Evolutionary conservation across 306 rosid genomes (phyloP), one percentile per base, ranked within the genome.

Genomic region (Dicorynia guianensis): DNA sequence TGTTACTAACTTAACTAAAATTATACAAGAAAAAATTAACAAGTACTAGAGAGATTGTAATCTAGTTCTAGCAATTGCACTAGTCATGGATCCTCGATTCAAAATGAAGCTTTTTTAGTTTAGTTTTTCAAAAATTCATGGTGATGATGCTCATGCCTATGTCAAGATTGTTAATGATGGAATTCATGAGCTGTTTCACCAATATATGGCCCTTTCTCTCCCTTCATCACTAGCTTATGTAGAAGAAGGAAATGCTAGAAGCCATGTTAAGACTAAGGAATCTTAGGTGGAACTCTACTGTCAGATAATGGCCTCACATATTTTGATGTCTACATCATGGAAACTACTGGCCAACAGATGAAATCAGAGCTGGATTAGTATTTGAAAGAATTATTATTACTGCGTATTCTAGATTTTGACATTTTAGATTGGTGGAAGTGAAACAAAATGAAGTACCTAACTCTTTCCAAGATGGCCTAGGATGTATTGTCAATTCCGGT

Each of bases 41-140:
- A 83, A 77, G 71, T 95, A 95, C 93, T 92, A 97, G 97, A 92
- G 73, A 80, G 89, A 90, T 56, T 84, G 93, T 81, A 79, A 87
- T 81, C 81, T 95, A 74, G 88, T 94, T 75, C 84, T 92, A 85
- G 97, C 99, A 17, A 69, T 87, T 62, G 97, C 97, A 0, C 97
- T 95, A 48, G 97, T 88, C 14, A 87, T 95, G 97, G 97, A 95
- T 85, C 98, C 98, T 57, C 88, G 97, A 57, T 92, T 95, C 83
- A 95, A 95, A 88, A 89, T 92, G 97, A 92, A 92, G 91, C 92
- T 95, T 71, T 93, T 95, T 33, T 97, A 95, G 88, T 95, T 92
- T 52, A 90, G 97, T 85, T 95, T 95, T 90, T 80, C 95, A 46
- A 90, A 88, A 82, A 76, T 92, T 53, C 87, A 82, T 35, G 92